These are phyloP conservation scores for Aspergillus sp. DNA, from an alignment of 2,329 filamentous ascomycete species.

Conservation along the genomic window DNA sequence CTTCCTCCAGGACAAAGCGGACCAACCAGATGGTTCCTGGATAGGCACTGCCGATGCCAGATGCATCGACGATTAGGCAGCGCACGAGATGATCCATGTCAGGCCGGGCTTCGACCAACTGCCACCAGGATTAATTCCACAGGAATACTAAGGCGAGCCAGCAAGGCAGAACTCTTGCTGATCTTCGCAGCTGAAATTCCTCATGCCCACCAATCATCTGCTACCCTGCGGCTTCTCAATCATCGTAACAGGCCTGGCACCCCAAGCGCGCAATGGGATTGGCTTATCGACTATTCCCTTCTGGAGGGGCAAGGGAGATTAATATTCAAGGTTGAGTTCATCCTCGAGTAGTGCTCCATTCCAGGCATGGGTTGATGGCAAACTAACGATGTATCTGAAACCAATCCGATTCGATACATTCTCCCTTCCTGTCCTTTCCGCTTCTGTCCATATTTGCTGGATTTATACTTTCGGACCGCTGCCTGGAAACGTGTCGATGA, in stretches of 20 bases:
- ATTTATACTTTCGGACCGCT: neutral
- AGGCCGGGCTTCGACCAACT: conserved; percentile 2
- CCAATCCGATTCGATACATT: too few species aligned
- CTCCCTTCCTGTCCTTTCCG: too few species aligned
- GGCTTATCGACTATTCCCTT: conserved; percentile 3
- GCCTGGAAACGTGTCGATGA: neutral
- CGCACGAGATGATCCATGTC: neutral
- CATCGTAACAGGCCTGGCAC: neutral
- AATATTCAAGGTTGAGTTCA: neutral
- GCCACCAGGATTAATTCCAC: conserved; percentile 12
- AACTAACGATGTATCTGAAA: neutral
- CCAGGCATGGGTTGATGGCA: neutral
- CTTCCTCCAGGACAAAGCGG: neutral
- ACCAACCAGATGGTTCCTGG: conserved; percentile 12
- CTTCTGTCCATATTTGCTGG: neutral
- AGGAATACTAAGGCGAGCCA: conserved; percentile 5
- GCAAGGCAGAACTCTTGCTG: conserved; percentile 9
- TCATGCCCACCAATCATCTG: conserved; percentile 19
- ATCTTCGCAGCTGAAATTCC: conserved; percentile 25
- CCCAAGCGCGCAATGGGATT: conserved; percentile 12
- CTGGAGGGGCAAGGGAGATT: neutral
- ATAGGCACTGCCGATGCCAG: conserved; percentile 1
- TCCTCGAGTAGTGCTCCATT: neutral
- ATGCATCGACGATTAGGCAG: conserved; percentile 8
- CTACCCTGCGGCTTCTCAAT: conserved; percentile 13